Evolutionary conservation across 2,329 filamentous ascomycete species (phyloP), one percentile per base, ranked within the genome.

Genomic region (Colletotrichum filicis): DNA sequence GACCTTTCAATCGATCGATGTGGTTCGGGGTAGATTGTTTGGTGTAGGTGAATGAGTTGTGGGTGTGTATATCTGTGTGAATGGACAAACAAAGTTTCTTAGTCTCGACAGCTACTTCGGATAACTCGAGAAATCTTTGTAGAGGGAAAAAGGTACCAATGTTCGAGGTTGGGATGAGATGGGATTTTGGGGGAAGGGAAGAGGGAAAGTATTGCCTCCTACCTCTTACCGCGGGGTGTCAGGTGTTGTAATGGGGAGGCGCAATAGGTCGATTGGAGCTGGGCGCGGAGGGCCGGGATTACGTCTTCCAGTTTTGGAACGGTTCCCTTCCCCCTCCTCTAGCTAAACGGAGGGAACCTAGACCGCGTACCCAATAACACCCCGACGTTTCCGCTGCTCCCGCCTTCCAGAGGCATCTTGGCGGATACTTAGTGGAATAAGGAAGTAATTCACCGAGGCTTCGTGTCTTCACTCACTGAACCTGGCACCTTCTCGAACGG

Each of bases 161-260:
- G 28, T 62, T 59, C 37, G 55, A 61, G 42, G 30, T 46, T 46
- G 42, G 42, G 42, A 46, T 46, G 42, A 46, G 42, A n/a, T n/a
- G 19, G 42, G 19, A 46, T 3, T n/a, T 46, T n/a, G 26, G 55
- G 52, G 52, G 46, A 30, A 32, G 53, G 56, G 26, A 24, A 60
- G 32, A 28, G 63, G 46, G 30, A 35, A 37, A 28, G 42, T 57
- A 49, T 32, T 35, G 61, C 61, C 61, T 63, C 61, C 35, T 62
- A 37, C 35, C 26, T 16, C 11, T 52, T 32, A 14, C 28, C 46
- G 32, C 37, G 22, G 28, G 61, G 68, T 71, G 64, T 71, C 62
- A 71, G 68, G 68, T 64, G 70, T 59, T 55, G 61, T 37, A 53
- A 46, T 60, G 66, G 46, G 46, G 61, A 69, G 70, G 70, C 66